Evolutionary conservation across 2,329 filamentous ascomycete genomes (phyloP).

Genomic region (Chaetomium sp.): DNA sequence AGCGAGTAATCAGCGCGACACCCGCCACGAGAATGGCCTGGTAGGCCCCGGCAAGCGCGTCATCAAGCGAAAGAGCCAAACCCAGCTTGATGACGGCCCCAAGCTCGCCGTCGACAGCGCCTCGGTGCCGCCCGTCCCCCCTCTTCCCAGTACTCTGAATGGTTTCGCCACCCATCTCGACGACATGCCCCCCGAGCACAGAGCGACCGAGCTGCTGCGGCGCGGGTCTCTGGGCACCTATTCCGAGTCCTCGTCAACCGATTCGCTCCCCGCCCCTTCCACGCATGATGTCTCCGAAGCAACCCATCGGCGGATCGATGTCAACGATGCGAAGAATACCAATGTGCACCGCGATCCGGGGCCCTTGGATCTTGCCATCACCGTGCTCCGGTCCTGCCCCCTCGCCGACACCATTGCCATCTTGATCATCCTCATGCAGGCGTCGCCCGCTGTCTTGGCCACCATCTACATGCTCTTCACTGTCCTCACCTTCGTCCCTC

Average conservation of each 20-base stretch:
- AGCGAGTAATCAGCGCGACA: slow-evolving; percentile 67
- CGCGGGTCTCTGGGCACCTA: slow-evolving; percentile 54
- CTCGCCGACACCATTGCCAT: slow-evolving; percentile 95
- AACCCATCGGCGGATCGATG: slow-evolving; percentile 67
- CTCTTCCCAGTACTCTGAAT: slow-evolving; percentile 43
- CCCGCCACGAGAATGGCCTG: slow-evolving; percentile 83
- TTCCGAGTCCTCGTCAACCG: slow-evolving; percentile 59
- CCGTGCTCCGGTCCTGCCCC: slow-evolving; percentile 85
- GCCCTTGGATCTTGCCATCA: slow-evolving; percentile 75
- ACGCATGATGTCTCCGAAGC: slow-evolving; percentile 42
- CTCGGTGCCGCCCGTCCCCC: slow-evolving; percentile 35
- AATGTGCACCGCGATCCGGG: slow-evolving; percentile 71
- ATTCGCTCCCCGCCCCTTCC: slow-evolving; percentile 48
- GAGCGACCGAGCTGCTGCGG: slow-evolving; percentile 47
- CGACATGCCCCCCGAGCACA: slow-evolving; percentile 48
- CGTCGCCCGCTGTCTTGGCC: slow-evolving; percentile 84
- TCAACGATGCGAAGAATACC: slow-evolving; percentile 68
- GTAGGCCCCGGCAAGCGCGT: slow-evolving; percentile 73
- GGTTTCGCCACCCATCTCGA: slow-evolving; percentile 41
- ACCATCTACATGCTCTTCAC: slow-evolving; percentile 91
- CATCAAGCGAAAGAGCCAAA: slow-evolving; percentile 50
- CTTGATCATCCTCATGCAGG: slow-evolving; percentile 90
- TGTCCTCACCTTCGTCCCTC: slow-evolving; percentile 87
- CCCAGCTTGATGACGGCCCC: slow-evolving; percentile 45
- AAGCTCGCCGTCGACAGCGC: slow-evolving; percentile 36